Base-by-base conservation (phyloP, 345 rosid genomes). In the Garcia nutans region DNA sequence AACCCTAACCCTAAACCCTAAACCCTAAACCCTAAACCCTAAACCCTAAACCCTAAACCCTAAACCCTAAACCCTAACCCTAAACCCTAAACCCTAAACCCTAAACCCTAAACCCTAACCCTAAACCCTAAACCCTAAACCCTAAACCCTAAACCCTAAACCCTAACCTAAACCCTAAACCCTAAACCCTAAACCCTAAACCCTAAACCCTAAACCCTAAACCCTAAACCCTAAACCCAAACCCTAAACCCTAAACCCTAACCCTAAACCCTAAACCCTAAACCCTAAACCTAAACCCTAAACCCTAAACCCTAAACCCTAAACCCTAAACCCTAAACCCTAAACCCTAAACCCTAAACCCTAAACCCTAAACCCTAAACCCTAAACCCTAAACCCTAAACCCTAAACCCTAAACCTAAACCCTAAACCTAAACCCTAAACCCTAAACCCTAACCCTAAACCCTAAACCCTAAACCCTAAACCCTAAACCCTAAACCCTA, bases 81-180 rank as follows among this genome's bases (percentile, higher is more conserved):
- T 10, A 58, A 77, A 17, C 68, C 75, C 57, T n/a, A 71, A 77
- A 24, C 75, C 80, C 71, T 56, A 50, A 77, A 71, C 64, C 80
- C 80, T 41, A 47, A 77, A 77, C 71, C 80, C 80, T 23, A 63
- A 65, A 77, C 71, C 76, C 80, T 19, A 28, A 70, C 45, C 73
- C 73, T 31, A 50, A 77, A 70, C 76, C 80, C 80, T 62, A 63
- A 77, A 77, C 76, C 76, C 70, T 44, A 70, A 77, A 77, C 75
- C 75, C 75, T 61, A 77, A 76, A 76, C 71, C 71, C 71, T 68
- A 66, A 66, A 68, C 73, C 64, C 67, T 54, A 70, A 76, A 76
- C 74, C 74, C 74, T 69, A 70, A 76, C 74, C 74, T 56, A 55
- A 71, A 71, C 63, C 74, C 74, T 56, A 55, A 71, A 68, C 63